Conservation (phyloP, 192 early-diverging fungal genomes). For the Oehlia diaphana region DNA sequence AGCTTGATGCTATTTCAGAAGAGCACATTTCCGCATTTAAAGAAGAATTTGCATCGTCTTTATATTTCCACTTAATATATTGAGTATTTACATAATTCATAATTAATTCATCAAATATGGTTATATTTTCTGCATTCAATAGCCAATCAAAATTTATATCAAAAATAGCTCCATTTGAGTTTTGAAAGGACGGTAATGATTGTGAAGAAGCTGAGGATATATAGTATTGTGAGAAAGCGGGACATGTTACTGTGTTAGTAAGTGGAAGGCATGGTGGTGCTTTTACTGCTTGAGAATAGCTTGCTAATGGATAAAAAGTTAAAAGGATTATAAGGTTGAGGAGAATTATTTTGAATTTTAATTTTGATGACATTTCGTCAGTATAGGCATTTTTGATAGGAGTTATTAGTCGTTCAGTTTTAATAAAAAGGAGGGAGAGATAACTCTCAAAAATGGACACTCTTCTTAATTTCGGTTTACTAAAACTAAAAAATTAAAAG, state of each 20-base stretch:
- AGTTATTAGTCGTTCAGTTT: neutral
- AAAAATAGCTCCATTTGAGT: neutral
- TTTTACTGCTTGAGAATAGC: neutral
- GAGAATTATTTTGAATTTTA: neutral
- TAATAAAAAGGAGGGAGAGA: neutral
- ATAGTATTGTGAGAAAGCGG: neutral
- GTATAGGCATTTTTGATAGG: neutral
- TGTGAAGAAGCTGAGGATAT: neutral
- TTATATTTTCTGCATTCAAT: neutral
- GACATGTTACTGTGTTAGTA: neutral
- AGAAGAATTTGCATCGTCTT: neutral
- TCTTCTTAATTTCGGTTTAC: neutral
- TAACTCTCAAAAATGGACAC: neutral
- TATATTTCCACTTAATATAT: constrained; percentile 5
- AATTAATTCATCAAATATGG: constrained; percentile 8
- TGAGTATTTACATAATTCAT: constrained; percentile 14
- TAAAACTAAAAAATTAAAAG: neutral
- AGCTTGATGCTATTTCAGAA: neutral
- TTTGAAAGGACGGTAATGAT: neutral
- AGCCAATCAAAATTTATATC: neutral
- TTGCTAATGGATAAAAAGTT: neutral
- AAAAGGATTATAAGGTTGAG: neutral
- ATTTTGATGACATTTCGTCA: neutral
- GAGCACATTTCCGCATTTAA: neutral
- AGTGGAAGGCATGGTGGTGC: constrained; percentile 18